Evolutionary conservation across 345 rosid genomes (phyloP).

Genomic region (Euphorbia tirucalli): DNA sequence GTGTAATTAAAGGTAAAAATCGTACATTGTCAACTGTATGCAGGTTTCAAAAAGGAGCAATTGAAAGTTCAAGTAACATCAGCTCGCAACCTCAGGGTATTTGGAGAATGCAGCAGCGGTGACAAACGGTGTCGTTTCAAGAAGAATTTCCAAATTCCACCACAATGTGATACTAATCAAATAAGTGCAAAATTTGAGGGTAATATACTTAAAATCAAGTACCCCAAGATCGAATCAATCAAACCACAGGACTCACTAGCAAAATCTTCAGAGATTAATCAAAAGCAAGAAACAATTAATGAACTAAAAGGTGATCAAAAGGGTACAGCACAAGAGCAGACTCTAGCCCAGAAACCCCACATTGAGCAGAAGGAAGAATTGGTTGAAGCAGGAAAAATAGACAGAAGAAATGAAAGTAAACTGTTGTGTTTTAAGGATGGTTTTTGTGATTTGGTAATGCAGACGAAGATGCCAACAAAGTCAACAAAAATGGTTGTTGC

Average conservation of each 20-base stretch:
- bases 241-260: neutral
- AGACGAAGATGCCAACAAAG: neutral
- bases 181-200: slow-evolving; percentile 37
- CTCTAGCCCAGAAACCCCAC: neutral
- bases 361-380: neutral
- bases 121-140: slow-evolving; percentile 31
- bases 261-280: neutral
- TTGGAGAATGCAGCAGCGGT: slow-evolving; percentile 33
- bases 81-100: slow-evolving; percentile 29
- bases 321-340: neutral
- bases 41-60: slow-evolving; percentile 41
- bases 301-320: neutral
- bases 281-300: too few relatives aligned
- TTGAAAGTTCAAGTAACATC: slow-evolving; percentile 41
- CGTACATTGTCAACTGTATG: neutral
- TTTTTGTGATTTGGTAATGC: neutral
- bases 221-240: slow-evolving; percentile 19
- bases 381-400: neutral
- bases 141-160: slow-evolving; percentile 31
- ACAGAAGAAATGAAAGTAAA: neutral
- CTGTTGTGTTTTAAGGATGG: neutral
- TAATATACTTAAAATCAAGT: slow-evolving; percentile 30
- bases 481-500: neutral
- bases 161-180: slow-evolving; percentile 15
- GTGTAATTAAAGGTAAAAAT: neutral